Evolutionary conservation across 2,329 filamentous ascomycete species (phyloP).

Genomic region (Lasiodiplodia hormozganensis): DNA sequence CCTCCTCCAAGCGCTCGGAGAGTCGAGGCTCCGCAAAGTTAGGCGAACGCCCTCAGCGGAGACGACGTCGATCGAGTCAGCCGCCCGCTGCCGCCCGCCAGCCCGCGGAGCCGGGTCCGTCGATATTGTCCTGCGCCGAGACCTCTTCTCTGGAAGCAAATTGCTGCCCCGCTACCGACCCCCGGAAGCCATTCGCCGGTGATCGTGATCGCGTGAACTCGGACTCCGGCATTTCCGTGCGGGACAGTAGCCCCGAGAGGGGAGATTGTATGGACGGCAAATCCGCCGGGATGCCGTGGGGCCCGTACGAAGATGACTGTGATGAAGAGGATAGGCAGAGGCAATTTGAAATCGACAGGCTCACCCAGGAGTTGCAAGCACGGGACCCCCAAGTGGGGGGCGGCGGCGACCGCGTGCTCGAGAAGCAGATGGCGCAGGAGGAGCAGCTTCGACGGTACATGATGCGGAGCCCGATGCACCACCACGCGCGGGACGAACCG

Average conservation of each 20-base stretch:
- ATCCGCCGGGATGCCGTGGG: conserved; percentile 12
- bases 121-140: not conserved
- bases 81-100: conserved; percentile 21
- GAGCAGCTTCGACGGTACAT: conserved; percentile 24
- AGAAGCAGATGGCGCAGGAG: conserved; percentile 22
- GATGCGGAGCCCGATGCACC: conserved; percentile 15
- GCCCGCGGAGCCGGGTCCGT: conserved; percentile 34
- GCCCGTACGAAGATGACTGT: conserved; percentile 8
- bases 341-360: conserved; percentile 19
- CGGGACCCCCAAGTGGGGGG: not conserved
- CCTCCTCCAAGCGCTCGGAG: conserved; percentile 25
- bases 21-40: conserved; percentile 26
- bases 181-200: conserved; percentile 21
- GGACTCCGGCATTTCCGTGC: conserved; percentile 41
- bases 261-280: conserved; percentile 3
- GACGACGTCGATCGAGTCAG: conserved; percentile 21
- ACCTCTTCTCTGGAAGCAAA: conserved; percentile 15
- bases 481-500: conserved; percentile 26
- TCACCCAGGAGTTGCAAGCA: conserved; percentile 19
- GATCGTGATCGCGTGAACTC: conserved; percentile 30
- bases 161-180: conserved; percentile 11
- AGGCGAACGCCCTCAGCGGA: conserved; percentile 20
- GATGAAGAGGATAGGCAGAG: conserved; percentile 33
- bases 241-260: conserved; percentile 42
- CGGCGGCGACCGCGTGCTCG: conserved; percentile 11